phyloP scores from a whole-genome alignment of 306 rosid species.

The Lathyrus tuberosus region DNA sequence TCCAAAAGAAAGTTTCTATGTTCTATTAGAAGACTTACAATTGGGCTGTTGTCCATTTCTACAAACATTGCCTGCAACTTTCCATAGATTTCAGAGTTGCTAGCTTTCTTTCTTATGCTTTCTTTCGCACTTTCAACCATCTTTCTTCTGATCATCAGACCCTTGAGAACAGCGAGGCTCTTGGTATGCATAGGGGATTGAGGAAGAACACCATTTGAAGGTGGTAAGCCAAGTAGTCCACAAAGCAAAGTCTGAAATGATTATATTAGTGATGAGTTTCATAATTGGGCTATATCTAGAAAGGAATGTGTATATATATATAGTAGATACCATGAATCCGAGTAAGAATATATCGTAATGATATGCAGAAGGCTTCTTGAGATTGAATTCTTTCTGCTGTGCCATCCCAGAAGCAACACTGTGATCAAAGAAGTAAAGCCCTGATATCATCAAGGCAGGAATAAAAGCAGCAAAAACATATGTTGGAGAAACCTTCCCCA shows the following conservation, averaged over 20 bases:
- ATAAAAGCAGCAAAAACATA: too few species aligned
- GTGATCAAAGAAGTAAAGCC: too few species aligned
- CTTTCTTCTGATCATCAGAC: constrained; percentile 63
- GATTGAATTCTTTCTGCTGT: too few species aligned
- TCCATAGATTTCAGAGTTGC: constrained; percentile 69
- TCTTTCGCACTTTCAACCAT: constrained; percentile 76
- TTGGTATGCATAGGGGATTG: constrained; percentile 95
- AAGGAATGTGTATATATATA: not conserved
- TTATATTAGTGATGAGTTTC: not conserved
- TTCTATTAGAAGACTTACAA: too few species aligned
- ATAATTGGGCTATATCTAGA: constrained; percentile 25
- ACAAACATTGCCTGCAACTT: constrained; percentile 70
- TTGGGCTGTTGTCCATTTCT: constrained; percentile 59
- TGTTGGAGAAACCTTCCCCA: too few species aligned
- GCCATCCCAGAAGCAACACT: too few species aligned
- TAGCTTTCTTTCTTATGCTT: constrained; percentile 63
- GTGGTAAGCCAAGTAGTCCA: constrained; percentile 83
- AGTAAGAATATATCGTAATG: constrained; percentile 75
- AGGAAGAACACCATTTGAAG: constrained; percentile 89
- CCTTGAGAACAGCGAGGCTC: constrained; percentile 77
- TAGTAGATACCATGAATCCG: constrained; percentile 50
- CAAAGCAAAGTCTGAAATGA: constrained; percentile 68
- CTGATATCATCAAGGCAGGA: too few species aligned
- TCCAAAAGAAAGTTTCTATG: too few species aligned
- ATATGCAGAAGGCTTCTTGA: constrained; percentile 61